Percentiles rank a stretch among this genome's conserved stretches.
phyloP scores from a whole-genome alignment of 164 flowering plant species.

The Nymphaea colorata region DNA sequence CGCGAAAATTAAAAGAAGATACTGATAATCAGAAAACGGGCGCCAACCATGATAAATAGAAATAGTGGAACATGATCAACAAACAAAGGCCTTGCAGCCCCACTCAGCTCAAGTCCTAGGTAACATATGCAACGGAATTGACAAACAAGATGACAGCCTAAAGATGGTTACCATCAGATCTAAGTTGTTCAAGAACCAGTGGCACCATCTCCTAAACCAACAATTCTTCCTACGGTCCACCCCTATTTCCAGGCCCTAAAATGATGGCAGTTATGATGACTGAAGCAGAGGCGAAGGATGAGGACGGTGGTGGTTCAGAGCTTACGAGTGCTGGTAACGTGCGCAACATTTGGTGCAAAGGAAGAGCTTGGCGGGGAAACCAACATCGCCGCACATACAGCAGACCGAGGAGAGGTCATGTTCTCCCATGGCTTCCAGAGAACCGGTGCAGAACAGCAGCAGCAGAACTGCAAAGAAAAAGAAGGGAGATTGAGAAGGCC shows the following conservation, averaged over 20 bases:
- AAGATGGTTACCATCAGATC: too few relatives aligned
- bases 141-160: too few relatives aligned
- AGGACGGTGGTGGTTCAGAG: background rate
- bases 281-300: background rate
- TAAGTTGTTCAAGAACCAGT: too few relatives aligned
- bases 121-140: too few relatives aligned
- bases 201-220: background rate
- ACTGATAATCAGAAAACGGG: too few relatives aligned
- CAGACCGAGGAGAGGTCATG: constrained; percentile 63
- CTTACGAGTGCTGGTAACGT: constrained; percentile 94
- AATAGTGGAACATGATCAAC: too few relatives aligned
- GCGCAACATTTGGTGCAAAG: constrained; percentile 61
- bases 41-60: too few relatives aligned
- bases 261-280: background rate
- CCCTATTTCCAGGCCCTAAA: background rate
- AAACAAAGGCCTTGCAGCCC: too few relatives aligned
- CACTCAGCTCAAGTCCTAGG: too few relatives aligned
- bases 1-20: too few relatives aligned
- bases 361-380: constrained; percentile 90
- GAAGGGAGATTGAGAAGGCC: background rate
- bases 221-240: background rate
- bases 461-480: too few relatives aligned
- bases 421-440: background rate
- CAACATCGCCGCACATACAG: constrained; percentile 97
- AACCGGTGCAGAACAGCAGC: background rate